Evolutionary conservation across 371 early-diverging fungal species (phyloP), one percentile per base, ranked within the genome.

Genomic region (Circinella umbellata): DNA sequence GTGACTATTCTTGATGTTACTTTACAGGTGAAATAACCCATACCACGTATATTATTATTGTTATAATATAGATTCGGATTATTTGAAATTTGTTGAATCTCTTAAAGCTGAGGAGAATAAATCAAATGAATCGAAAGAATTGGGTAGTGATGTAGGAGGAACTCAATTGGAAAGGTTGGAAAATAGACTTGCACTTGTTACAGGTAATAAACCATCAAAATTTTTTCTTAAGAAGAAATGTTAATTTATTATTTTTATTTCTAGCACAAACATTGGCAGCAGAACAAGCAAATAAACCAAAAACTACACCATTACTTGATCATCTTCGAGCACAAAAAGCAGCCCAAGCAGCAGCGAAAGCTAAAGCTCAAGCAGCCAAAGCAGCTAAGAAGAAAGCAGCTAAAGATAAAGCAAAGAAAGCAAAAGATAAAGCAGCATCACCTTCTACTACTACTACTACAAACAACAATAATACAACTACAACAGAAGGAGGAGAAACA

Each of bases 261-360:
- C 9, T 68, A 82, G 83, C 83, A 11, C 79, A 83, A 73, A 77
- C 77, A 17, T 69, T 80, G 14, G 82, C 82, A 27, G 79, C 78
- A 17, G 85, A 83, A 63, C 81, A 80, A 69, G 80, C 85, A 5
- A 83, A 71, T 66, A 82, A 82, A 36, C 83, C 83, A 61, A 85
- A 81, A 67, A 85, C 91, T 6, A 94, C 94, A 0, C 93, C 94
- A 11, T 74, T 94, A 4, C 72, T 94, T 39, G 94, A 94, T 46
- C 88, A 88, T 69, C 69, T 94, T n/a, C 88, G 94, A 36, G 90
- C 92, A 7, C 87, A 91, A 70, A 93, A 92, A 77, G 91, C 91
- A 17, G 88, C 89, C 5, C 75, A 86, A 54, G 81, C 76, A 17
- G 80, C 80, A 1, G 77, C 81, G 10, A 88, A 86, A 63, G 87